Base-by-base conservation (phyloP, 2,329 filamentous ascomycete genomes). In the Phyllosticta paracitricarpa region DNA sequence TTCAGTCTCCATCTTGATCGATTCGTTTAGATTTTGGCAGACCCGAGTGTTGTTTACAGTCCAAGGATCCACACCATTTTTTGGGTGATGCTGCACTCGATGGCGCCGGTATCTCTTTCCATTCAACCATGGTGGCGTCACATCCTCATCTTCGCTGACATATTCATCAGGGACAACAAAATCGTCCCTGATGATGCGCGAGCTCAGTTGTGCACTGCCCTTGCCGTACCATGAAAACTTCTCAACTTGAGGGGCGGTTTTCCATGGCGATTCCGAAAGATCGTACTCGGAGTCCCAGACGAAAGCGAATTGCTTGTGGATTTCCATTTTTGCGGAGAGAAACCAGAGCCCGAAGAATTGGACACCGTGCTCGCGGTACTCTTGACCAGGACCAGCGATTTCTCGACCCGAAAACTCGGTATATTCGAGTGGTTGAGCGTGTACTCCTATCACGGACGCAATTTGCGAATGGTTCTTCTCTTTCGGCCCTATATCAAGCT, bases 161-260 rank as follows among this genome's bases (percentile, higher is more conserved):
- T 68, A 48, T 0, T 68, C 69, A 63, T 74, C 68, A 0, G 67
- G 65, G 6, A 67, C 65, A 24, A 74, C 59, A 24, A 73, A 71
- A 10, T 68, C 67, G n/a, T 68, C 63, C 8, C 66, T 62, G 6
- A 67, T 51, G 2, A 54, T 54, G 24, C 57, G 59, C 8, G 62
- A 63, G 51, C 62, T 63, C 26, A 28, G 60, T n/a, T 30, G 51
- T 10, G 14, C n/a, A 22, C 10, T 24, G 33, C 28, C 56, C 30
- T 40, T 64, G 48, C 59, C 61, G 7, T 30, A 30, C 66, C 68
- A 69, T 3, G 63, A 59, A n/a, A 67, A 64, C 4, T 62, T 61
- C n/a, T 67, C 63, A 3, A 72, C 19, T 24, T 4, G 19, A 12
- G 51, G 33, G 2, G 25, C 8, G 25, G 17, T 19, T 52, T 24